Percentiles rank a stretch among this genome's conserved stretches.
These are phyloP conservation scores for Mycena vitilis DNA, from an alignment of 768 basidiomycete genomes.

Conservation along the genomic window DNA sequence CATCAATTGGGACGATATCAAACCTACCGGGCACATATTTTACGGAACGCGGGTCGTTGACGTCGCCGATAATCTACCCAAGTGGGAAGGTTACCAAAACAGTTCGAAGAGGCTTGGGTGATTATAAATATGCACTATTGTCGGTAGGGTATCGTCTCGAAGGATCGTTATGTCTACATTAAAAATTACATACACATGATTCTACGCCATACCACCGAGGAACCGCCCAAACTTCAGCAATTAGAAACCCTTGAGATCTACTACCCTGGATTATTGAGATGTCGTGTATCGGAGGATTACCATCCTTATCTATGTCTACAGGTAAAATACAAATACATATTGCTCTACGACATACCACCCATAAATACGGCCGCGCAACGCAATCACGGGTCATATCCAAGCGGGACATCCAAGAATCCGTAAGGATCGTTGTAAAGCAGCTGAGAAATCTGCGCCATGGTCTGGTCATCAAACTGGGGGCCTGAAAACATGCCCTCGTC, in stretches of 20 bases:
- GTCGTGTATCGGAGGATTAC: too few relatives aligned
- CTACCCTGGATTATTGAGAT: too few relatives aligned
- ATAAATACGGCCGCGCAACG: too few relatives aligned
- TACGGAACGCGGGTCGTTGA: constrained; percentile 33
- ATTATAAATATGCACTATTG: neutral
- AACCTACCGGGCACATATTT: constrained; percentile 34
- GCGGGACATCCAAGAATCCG: constrained; percentile 15
- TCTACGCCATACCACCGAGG: too few relatives aligned
- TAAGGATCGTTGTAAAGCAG: constrained; percentile 24
- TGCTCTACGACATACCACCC: too few relatives aligned
- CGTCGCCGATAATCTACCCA: constrained; percentile 29
- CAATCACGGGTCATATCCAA: constrained; percentile 6
- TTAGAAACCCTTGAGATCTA: too few relatives aligned
- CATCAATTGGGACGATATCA: constrained; percentile 33
- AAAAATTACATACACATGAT: too few relatives aligned
- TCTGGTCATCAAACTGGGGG: constrained; percentile 24
- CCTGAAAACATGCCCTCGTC: constrained; percentile 25
- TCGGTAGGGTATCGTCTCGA: too few relatives aligned
- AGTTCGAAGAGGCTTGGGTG: constrained; percentile 1
- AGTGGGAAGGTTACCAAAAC: constrained; percentile 27
- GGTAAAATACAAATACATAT: too few relatives aligned
- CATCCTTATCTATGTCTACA: too few relatives aligned
- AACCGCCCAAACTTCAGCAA: too few relatives aligned
- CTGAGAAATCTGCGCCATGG: constrained; percentile 29
- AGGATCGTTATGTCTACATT: too few relatives aligned